Conservation (phyloP, 805 yeast species). For the Yarrowia hollandica region DNA sequence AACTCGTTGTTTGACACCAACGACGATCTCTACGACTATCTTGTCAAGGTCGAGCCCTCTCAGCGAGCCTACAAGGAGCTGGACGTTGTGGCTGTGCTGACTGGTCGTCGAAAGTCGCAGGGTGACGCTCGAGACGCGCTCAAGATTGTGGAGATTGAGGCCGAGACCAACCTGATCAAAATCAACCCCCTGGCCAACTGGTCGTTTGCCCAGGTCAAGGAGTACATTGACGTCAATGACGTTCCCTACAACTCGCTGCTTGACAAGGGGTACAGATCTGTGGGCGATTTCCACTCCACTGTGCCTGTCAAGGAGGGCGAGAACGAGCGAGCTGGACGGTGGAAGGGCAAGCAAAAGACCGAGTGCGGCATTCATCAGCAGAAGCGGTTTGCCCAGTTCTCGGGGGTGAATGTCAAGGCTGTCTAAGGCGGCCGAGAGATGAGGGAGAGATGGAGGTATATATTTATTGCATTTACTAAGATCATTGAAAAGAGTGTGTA, state of each 20-base stretch:
- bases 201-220: slow-evolving; percentile 70
- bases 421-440: too few species aligned
- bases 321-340: slow-evolving; percentile 95
- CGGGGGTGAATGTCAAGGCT: slow-evolving; percentile 1
- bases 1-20: slow-evolving; percentile 79
- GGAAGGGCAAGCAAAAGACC: slow-evolving; percentile 90
- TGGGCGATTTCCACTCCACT: slow-evolving; percentile 96
- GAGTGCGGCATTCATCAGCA: slow-evolving; percentile 95
- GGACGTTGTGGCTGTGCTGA: slow-evolving; percentile 77
- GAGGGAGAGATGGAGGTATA: neutral
- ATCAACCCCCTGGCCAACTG: slow-evolving; percentile 87
- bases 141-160: slow-evolving; percentile 76
- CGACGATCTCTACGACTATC: slow-evolving; percentile 76
- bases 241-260: slow-evolving; percentile 86
- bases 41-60: slow-evolving; percentile 91
- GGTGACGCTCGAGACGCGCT: slow-evolving; percentile 78
- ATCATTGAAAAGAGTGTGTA: neutral
- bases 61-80: slow-evolving; percentile 77
- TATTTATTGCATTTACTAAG: slow-evolving; percentile 3
- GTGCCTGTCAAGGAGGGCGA: slow-evolving; percentile 86
- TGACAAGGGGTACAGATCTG: slow-evolving; percentile 83
- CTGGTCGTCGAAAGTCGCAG: slow-evolving; percentile 88
- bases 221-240: slow-evolving; percentile 63
- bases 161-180: slow-evolving; percentile 67
- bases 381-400: slow-evolving; percentile 65